Percentiles rank a stretch among this genome's conserved stretches.
phyloP scores from a whole-genome alignment of 306 rosid species.

The Sindora glabra region DNA sequence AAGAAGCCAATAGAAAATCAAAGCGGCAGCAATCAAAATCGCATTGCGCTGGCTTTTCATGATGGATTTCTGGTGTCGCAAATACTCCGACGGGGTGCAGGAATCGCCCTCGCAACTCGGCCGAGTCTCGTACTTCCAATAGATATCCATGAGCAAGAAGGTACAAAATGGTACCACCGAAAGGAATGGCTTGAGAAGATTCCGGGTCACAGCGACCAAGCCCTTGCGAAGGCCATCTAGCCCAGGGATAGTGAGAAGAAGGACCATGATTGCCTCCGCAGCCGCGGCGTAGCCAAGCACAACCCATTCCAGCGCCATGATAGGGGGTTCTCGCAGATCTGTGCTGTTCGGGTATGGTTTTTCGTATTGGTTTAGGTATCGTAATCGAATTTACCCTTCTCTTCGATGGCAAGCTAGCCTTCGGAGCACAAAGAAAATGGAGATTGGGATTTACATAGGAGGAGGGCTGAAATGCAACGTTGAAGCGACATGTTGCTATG shows the following conservation, averaged over 20 bases:
- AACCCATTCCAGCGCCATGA: slow-evolving; percentile 12
- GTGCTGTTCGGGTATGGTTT: too few species aligned
- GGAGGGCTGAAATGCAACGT: too few species aligned
- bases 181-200: background rate
- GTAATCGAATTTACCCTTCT: too few species aligned
- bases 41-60: slow-evolving; percentile 10
- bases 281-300: slow-evolving; percentile 5
- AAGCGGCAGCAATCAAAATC: background rate
- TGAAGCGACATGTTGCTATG: too few species aligned
- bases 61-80: background rate
- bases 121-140: slow-evolving; percentile 10
- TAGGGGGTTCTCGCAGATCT: too few species aligned
- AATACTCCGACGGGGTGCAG: background rate
- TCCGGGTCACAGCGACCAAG: background rate
- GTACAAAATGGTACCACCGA: background rate
- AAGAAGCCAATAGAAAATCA: background rate
- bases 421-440: too few species aligned
- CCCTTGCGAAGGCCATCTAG: slow-evolving; percentile 11
- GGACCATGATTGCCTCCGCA: slow-evolving; percentile 1
- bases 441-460: too few species aligned
- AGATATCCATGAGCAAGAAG: slow-evolving; percentile 1
- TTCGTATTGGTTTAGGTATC: too few species aligned
- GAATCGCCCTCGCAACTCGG: background rate
- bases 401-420: too few species aligned
- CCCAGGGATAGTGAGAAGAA: slow-evolving; percentile 1